These are phyloP conservation scores for Globomyces pollinis-pini DNA, from an alignment of 192 early-diverging fungal species.

Conservation along the genomic window DNA sequence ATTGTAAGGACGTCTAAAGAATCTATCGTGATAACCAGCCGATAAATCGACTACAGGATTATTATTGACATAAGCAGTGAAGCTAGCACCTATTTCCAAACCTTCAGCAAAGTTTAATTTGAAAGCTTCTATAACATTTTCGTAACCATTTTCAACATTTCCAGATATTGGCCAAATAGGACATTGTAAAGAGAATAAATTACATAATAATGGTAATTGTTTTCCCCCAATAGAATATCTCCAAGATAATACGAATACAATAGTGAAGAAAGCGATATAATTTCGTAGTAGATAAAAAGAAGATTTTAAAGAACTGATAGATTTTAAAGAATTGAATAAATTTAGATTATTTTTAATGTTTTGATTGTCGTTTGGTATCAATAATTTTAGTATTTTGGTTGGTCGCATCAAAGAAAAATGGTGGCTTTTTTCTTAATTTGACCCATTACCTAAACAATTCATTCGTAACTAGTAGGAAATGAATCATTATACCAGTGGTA, in stretches of 20 bases:
- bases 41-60: slow-evolving; percentile 51
- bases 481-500: too few species aligned
- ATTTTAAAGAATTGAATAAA: too few species aligned
- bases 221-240: slow-evolving; percentile 14
- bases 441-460: too few species aligned
- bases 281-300: too few species aligned
- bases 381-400: too few species aligned
- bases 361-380: too few species aligned
- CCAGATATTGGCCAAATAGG: slow-evolving; percentile 22
- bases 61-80: slow-evolving; percentile 44
- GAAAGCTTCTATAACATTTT: slow-evolving; percentile 25
- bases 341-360: too few species aligned
- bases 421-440: too few species aligned
- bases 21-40: slow-evolving; percentile 52
- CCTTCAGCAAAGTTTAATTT: slow-evolving; percentile 35
- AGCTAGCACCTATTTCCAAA: slow-evolving; percentile 39
- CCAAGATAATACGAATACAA: background rate
- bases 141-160: slow-evolving; percentile 26
- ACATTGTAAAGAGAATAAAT: slow-evolving; percentile 12
- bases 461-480: too few species aligned
- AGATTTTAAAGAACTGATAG: too few species aligned
- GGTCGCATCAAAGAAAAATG: too few species aligned
- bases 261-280: too few species aligned
- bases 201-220: slow-evolving; percentile 14
- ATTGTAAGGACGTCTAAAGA: slow-evolving; percentile 31